Base-by-base conservation (phyloP, 2,329 filamentous ascomycete species). In the Colletotrichum phormii region DNA sequence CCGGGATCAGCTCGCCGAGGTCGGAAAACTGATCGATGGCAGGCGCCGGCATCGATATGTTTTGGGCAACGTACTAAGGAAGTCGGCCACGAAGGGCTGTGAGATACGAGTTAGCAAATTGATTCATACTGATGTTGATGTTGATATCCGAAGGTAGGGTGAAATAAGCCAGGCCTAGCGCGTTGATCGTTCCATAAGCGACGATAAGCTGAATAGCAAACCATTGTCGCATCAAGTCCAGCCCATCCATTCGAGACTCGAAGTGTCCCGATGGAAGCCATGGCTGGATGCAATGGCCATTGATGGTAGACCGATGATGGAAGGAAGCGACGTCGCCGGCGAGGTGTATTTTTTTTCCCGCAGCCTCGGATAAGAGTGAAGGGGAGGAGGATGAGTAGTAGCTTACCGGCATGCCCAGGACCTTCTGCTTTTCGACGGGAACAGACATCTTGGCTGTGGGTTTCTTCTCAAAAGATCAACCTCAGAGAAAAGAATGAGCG, bases 81-180 rank as follows among this genome's bases (percentile, higher is more conserved):
- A 98, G 90, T 98, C 96, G 84, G 97, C 94, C 85, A 98, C 84
- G 91, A 98, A 98, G 86, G 94, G 94, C 93, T 97, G 82, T 77
- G 74, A 71, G 53, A 75, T 68, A 65, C n/a, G 73, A 73, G 80
- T 86, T 82, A 86, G 84, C 79, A 54, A 4, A 15, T 9, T 29
- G 5, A 24, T 46, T 13, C 9, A 22, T 29, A 11, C 12, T 29
- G 12, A 18, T 60, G 1, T 7, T 8, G 15, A 3, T 35, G 2
- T 15, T 9, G 4, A 22, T 62, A 5, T 31, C 55, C 46, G 46
- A 31, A 4, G 26, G 31, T 1, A 22, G 15, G 13, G 5, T 24
- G 8, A 46, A 26, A 51, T 35, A 26, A 18, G n/a, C 13, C 2
- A 0, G 2, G 22, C 13, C 15, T 55, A 7, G 29, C 29, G 37